Percentiles rank a stretch among this genome's conserved stretches.
phyloP scores from a whole-genome alignment of 2,329 filamentous ascomycete genomes.

The Onygenales sp. region DNA sequence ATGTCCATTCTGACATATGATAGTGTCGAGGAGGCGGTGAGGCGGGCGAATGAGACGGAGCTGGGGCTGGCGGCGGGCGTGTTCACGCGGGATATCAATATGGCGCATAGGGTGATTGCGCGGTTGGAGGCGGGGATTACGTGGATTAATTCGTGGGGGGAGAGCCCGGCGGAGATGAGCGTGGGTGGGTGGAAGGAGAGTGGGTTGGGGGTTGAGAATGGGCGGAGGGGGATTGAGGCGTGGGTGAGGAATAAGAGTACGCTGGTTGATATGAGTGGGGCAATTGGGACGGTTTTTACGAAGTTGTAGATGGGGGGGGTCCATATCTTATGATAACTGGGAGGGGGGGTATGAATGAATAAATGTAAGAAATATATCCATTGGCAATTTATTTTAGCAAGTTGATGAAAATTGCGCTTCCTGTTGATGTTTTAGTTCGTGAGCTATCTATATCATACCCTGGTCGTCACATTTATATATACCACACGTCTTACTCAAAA shows the following conservation, averaged over 20 bases:
- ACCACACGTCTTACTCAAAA: not conserved
- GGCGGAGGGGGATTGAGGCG: slow-evolving; percentile 64
- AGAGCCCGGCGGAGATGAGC: slow-evolving; percentile 82
- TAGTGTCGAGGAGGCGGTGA: slow-evolving; percentile 58
- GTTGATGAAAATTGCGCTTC: too few species aligned
- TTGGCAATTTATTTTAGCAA: not conserved
- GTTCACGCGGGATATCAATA: slow-evolving; percentile 65
- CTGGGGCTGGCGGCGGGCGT: slow-evolving; percentile 77
- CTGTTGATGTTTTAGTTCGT: too few species aligned
- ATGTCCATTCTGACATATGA: slow-evolving; percentile 71
- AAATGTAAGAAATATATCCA: not conserved
- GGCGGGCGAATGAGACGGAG: slow-evolving; percentile 64
- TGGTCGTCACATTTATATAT: too few species aligned
- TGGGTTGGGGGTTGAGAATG: slow-evolving; percentile 81
- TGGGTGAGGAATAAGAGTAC: slow-evolving; percentile 87
- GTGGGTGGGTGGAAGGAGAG: slow-evolving; percentile 90
- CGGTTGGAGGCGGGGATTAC: slow-evolving; percentile 76
- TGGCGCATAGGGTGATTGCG: slow-evolving; percentile 61
- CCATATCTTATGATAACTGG: too few species aligned
- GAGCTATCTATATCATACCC: too few species aligned
- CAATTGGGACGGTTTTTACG: slow-evolving; percentile 62
- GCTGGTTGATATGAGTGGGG: slow-evolving; percentile 68
- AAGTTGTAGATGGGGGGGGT: slow-evolving; percentile 44
- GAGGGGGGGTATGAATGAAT: too few species aligned
- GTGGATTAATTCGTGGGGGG: slow-evolving; percentile 92